Base-by-base conservation (phyloP, 2,329 filamentous ascomycete species). In the Ceratocystis harringtonii region DNA sequence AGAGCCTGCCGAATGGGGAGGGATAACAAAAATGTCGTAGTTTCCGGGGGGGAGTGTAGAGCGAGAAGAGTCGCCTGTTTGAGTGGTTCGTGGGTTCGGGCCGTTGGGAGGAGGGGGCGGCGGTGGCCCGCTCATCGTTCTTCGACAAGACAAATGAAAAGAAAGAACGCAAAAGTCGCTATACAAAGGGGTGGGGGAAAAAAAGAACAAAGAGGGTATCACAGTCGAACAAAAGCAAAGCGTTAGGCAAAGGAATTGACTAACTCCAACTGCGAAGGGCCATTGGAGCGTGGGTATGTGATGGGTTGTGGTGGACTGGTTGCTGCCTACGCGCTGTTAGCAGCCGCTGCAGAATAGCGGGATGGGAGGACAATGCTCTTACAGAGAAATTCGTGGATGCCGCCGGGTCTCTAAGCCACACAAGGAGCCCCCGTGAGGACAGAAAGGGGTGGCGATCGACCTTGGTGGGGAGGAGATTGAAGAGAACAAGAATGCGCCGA, bases 21-120 rank as follows among this genome's bases (percentile, higher is more conserved):
- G 92, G 72, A 97, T 92, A 74, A 96, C 88, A 78, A 96, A 96
- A 73, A 97, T 95, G 78, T 97, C 92, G 76, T 96, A 97, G 73
- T 94, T 95, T 65, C 92, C 92, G 1, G 88, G 81, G 2, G 92
- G 92, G 61, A 96, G 79, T 66, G 88, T 87, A 17, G 79, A 75
- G 44, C 88, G 87, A n/a, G 79, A 75, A 45, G 83, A 80, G 36
- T 62, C 65, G 25, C 61, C 57, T 22, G 60, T 32, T 28, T 62
- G 43, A 63, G 84, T 80, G 22, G 83, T 83, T 74, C 86, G 86
- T 62, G 90, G 88, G 70, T 85, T 87, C 72, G 85, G 81, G 75
- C 91, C 90, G 77, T 96, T 91, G 69, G 90, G 90, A 57, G 52
- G 52, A 58, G 55, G 89, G 70, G 90, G 90, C 69, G 91, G 91